Evolutionary conservation across 345 rosid species (phyloP).

Genomic region (Hibiscus mutabilis): DNA sequence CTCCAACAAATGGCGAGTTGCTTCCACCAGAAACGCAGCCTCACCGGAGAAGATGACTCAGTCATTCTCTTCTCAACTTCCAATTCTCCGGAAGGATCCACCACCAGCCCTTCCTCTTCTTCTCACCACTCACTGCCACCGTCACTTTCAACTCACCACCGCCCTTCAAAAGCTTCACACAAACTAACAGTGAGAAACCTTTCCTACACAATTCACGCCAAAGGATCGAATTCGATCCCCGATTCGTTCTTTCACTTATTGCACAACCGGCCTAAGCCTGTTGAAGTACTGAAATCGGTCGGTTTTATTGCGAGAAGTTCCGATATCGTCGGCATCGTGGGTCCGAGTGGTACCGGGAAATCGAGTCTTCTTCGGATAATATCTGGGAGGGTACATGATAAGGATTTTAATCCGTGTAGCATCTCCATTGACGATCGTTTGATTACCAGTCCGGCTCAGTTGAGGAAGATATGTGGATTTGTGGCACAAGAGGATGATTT

Average conservation of each 20-base stretch:
- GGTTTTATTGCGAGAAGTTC: conserved; percentile 56
- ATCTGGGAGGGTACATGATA: conserved; percentile 63
- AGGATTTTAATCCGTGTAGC: conserved; percentile 40
- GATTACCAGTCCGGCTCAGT: conserved; percentile 32
- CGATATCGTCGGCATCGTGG: conserved; percentile 67
- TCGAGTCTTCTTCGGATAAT: conserved; percentile 67
- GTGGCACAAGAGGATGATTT: conserved; percentile 82
- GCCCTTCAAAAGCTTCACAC: conserved; percentile 19
- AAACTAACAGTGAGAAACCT: conserved; percentile 44
- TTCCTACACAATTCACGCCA: conserved; percentile 45
- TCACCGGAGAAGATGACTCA: conserved; percentile 49
- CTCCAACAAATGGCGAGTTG: conserved; percentile 61
- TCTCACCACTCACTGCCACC: conserved; percentile 28
- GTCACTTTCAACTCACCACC: conserved; percentile 30
- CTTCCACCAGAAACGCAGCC: conserved; percentile 29
- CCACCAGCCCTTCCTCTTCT: conserved; percentile 63
- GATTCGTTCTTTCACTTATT: conserved; percentile 23
- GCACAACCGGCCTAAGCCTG: conserved; percentile 35
- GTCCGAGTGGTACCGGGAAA: conserved; percentile 87
- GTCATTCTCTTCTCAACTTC: conserved; percentile 61
- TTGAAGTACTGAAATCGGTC: conserved; percentile 54
- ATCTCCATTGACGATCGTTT: conserved; percentile 35
- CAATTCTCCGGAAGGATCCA: conserved; percentile 45
- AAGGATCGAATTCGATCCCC: no score
- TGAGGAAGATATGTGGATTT: conserved; percentile 71